Percentiles rank a stretch among this genome's conserved stretches.
phyloP scores from a whole-genome alignment of 495 filamentous ascomycete genomes.

The Podospora sp. region DNA sequence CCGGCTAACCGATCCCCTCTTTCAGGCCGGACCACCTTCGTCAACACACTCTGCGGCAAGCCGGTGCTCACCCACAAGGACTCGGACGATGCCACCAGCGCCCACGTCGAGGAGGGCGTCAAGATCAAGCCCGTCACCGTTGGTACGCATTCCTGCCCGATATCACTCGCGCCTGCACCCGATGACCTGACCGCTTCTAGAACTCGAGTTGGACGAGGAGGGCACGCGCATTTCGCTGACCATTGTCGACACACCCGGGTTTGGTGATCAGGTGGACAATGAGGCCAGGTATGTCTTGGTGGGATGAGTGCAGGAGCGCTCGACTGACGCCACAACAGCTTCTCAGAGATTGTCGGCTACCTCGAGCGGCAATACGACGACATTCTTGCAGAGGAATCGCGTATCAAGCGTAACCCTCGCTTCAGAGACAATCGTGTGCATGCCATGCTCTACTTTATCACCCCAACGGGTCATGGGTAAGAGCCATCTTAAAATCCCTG shows the following conservation, averaged over 20 bases:
- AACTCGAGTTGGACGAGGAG: slow-evolving; percentile 96
- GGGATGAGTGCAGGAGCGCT: background rate
- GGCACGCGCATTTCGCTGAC: slow-evolving; percentile 97
- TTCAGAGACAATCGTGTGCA: slow-evolving; percentile 99
- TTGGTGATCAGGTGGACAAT: slow-evolving; percentile 99
- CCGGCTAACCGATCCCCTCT: slow-evolving; percentile 30
- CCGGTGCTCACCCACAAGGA: slow-evolving; percentile 86
- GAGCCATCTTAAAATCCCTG: slow-evolving; percentile 18
- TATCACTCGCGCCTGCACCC: background rate
- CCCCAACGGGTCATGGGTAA: slow-evolving; percentile 94
- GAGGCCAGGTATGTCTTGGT: slow-evolving; percentile 75
- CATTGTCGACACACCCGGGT: slow-evolving; percentile 97
- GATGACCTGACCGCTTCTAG: slow-evolving; percentile 48
- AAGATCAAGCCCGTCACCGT: slow-evolving; percentile 98
- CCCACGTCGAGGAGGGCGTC: slow-evolving; percentile 94
- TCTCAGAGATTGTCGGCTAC: slow-evolving; percentile 95
- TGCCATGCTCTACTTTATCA: slow-evolving; percentile 98
- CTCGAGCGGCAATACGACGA: slow-evolving; percentile 99
- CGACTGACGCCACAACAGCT: slow-evolving; percentile 56
- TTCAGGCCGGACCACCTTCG: slow-evolving; percentile 93
- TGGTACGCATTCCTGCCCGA: slow-evolving; percentile 60
- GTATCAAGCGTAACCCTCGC: slow-evolving; percentile 99
- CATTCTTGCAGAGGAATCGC: slow-evolving; percentile 97
- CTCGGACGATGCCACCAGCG: slow-evolving; percentile 80
- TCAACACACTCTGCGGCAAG: slow-evolving; percentile 98